Evolutionary conservation across 768 basidiomycete genomes (phyloP).

Genomic region (Boletus patriciae): DNA sequence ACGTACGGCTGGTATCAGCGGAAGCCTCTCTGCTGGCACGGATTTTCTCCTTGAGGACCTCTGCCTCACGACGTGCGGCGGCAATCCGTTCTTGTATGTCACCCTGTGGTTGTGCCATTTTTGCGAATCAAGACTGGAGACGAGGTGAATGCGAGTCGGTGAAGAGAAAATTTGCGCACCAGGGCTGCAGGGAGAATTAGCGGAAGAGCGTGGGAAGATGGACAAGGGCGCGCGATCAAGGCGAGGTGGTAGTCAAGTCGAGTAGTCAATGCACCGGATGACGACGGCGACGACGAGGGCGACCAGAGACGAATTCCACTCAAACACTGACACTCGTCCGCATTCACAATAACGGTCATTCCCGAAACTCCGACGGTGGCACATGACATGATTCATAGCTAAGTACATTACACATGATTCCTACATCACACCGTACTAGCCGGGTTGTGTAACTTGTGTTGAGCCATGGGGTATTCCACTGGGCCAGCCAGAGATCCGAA

Average conservation of each 20-base stretch:
- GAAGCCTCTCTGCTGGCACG: constrained; percentile 93
- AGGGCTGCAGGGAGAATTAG: constrained; percentile 25
- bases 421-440: too few relatives aligned
- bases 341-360: constrained; percentile 21
- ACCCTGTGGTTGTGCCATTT: constrained; percentile 77
- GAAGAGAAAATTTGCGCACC: constrained; percentile 32
- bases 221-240: constrained; percentile 13
- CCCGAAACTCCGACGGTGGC: constrained; percentile 36
- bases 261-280: constrained; percentile 10
- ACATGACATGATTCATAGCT: neutral
- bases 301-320: constrained; percentile 14
- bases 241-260: constrained; percentile 10
- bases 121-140: constrained; percentile 3
- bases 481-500: constrained; percentile 11
- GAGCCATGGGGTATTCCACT: constrained; percentile 17
- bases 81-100: constrained; percentile 93
- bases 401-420: neutral
- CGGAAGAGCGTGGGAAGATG: constrained; percentile 26
- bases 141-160: neutral
- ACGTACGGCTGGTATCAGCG: constrained; percentile 96
- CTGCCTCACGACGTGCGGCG: constrained; percentile 94
- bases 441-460: constrained; percentile 3
- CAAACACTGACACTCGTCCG: constrained; percentile 12
- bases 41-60: constrained; percentile 98
- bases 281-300: constrained; percentile 3